Conservation (phyloP, 2,329 filamentous ascomycete genomes). For the Aspergillus sp. region DNA sequence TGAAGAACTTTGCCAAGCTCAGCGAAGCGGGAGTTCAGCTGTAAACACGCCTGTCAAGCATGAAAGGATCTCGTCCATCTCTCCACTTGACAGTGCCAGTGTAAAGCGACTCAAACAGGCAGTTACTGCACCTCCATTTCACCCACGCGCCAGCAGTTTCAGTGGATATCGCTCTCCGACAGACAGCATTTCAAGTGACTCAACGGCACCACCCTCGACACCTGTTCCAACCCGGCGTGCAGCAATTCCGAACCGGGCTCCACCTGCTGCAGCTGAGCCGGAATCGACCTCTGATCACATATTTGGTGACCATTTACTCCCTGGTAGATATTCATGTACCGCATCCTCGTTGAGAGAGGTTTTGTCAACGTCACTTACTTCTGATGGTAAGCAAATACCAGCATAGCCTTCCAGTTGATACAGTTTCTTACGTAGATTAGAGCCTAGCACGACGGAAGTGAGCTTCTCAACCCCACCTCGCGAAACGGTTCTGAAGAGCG, state of each 20-base stretch:
- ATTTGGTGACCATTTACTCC: constrained; percentile 20
- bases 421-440: background rate
- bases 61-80: background rate
- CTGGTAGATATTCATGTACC: constrained; percentile 6
- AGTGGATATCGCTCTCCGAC: constrained; percentile 5
- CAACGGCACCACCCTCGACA: background rate
- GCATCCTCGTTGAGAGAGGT: background rate
- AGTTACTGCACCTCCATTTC: constrained; percentile 8
- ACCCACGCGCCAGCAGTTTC: constrained; percentile 5
- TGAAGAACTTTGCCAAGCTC: background rate
- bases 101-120: constrained; percentile 4
- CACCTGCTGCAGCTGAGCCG: background rate
- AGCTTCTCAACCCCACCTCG: background rate
- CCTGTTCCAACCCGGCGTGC: background rate
- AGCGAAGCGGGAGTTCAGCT: background rate
- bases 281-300: constrained; percentile 2
- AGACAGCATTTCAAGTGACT: constrained; percentile 4
- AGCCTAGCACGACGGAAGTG: background rate
- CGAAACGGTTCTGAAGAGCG: background rate
- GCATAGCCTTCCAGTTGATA: background rate
- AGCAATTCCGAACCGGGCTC: background rate
- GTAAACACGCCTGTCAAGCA: background rate
- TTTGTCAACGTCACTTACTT: background rate
- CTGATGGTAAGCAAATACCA: background rate
- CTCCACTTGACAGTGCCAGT: background rate